phyloP scores from a whole-genome alignment of 1,139 yeast genomes.

The Yamadazyma dushanensis region DNA sequence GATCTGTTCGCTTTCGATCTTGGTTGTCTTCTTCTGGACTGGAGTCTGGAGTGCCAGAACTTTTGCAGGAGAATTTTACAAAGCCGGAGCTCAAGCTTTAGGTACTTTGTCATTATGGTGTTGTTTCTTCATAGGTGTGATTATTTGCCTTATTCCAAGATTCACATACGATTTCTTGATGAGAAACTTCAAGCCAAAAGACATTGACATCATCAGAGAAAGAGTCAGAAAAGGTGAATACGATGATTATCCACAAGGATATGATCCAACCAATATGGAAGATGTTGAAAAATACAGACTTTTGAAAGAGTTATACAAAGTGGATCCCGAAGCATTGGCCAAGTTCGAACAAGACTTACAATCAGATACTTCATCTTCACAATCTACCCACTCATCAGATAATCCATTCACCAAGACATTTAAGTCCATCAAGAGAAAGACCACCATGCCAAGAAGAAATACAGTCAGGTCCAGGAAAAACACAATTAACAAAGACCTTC shows the following conservation, averaged over 20 bases:
- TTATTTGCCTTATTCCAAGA: slow-evolving; percentile 53
- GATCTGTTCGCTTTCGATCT: slow-evolving; percentile 48
- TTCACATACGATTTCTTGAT: slow-evolving; percentile 49
- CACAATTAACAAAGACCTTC: slow-evolving; percentile 24
- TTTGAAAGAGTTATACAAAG: slow-evolving; percentile 33
- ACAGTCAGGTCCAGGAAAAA: slow-evolving; percentile 25
- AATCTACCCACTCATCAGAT: slow-evolving; percentile 15
- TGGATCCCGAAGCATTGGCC: slow-evolving; percentile 36
- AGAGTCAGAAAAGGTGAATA: slow-evolving; percentile 45
- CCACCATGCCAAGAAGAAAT: slow-evolving; percentile 29
- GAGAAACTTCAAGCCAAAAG: slow-evolving; percentile 50
- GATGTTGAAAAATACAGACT: slow-evolving; percentile 47
- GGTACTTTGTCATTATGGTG: slow-evolving; percentile 58
- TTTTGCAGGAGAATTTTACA: slow-evolving; percentile 47
- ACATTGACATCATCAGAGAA: slow-evolving; percentile 57
- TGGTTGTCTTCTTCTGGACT: slow-evolving; percentile 60
- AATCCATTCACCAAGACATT: slow-evolving; percentile 35
- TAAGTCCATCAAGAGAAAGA: slow-evolving; percentile 35
- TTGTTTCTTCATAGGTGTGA: slow-evolving; percentile 46
- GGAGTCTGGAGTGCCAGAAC: slow-evolving; percentile 57
- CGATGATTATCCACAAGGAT: slow-evolving; percentile 45
- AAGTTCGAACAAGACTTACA: slow-evolving; percentile 28
- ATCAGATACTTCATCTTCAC: slow-evolving; percentile 11
- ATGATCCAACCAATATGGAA: slow-evolving; percentile 58
- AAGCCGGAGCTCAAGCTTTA: slow-evolving; percentile 54